Evolutionary conservation across 2,329 filamentous ascomycete genomes (phyloP), one percentile per base, ranked within the genome.

Genomic region (Epichloe aotearoae): DNA sequence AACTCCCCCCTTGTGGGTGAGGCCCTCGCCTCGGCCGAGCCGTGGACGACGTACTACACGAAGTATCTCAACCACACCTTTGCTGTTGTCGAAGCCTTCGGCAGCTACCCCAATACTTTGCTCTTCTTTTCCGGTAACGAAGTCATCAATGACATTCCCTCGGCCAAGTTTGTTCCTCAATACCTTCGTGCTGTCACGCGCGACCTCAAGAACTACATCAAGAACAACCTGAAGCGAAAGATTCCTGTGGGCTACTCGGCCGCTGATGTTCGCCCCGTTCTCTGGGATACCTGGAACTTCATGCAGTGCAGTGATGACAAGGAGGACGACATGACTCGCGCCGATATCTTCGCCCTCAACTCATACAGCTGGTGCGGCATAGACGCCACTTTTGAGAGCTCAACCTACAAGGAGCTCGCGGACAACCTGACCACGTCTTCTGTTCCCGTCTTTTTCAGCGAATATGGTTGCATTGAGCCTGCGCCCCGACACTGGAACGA

Each of bases 241-340:
- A 85, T 90, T 57, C 85, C 86, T 20, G 83, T 89, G 52, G 86
- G 86, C 43, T 90, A 90, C 74, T 88, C 84, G 6, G 86, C 86
- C 53, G 86, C 86, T 46, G 86, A 90, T 64, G 86, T 91, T 42
- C 82, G 86, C 53, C 69, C 77, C 1, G 79, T 87, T 42, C 77
- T 90, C 23, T 73, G 82, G 62, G 86, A 90, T 60, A 84, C 79
- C 50, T 89, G 77, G 79, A 80, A 84, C 64, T 90, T 86, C 69
- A 74, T 89, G 69, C 76, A 84, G 63, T 90, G 86, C 69, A 70
- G 75, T 43, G 71, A 75, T 14, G 74, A 70, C 47, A 73, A 79
- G 43, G 61, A 66, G n/a, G 64, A 72, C 49, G 75, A 84, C 62
- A 73, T 77, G 63, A 85, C 82, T 57, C 76, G 78, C 33, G 80